Evolutionary conservation across 1,284 basidiomycete genomes (phyloP).

Genomic region (Hemileia vastatrix): DNA sequence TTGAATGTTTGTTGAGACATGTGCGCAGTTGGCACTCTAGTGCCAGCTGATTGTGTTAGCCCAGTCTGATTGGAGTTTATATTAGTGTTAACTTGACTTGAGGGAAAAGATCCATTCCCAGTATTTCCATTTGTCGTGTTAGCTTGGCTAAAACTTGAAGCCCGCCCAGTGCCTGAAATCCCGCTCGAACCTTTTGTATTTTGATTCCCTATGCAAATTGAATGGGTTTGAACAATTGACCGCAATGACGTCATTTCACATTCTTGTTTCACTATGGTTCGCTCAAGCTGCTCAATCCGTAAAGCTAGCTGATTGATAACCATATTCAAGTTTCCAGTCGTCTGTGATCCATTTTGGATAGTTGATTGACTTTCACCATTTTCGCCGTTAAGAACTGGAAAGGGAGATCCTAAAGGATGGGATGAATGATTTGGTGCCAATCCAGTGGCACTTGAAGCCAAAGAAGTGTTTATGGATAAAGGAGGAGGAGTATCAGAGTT

Average conservation of each 20-base stretch:
- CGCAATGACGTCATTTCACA: slow-evolving; percentile 10
- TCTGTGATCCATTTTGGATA: too few relatives aligned
- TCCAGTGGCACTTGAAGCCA: background rate
- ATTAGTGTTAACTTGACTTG: too few relatives aligned
- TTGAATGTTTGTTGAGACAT: too few relatives aligned
- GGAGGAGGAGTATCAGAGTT: background rate
- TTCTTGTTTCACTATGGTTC: slow-evolving; percentile 16
- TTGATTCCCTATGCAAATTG: slow-evolving; percentile 5
- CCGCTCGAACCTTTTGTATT: background rate
- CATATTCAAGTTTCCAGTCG: slow-evolving; percentile 4
- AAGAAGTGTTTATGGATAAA: background rate
- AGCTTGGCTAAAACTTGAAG: too few relatives aligned
- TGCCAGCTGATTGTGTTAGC: too few relatives aligned
- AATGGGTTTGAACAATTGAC: too few relatives aligned
- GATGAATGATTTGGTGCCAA: slow-evolving; percentile 3
- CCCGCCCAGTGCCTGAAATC: background rate
- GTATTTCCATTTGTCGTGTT: too few relatives aligned
- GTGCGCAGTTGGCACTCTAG: too few relatives aligned
- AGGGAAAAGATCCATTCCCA: too few relatives aligned
- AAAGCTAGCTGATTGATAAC: slow-evolving; percentile 13
- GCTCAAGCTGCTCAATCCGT: slow-evolving; percentile 22
- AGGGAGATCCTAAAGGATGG: slow-evolving; percentile 17
- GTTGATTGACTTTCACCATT: too few relatives aligned
- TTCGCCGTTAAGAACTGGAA: too few relatives aligned
- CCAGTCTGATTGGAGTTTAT: background rate